phyloP scores from a whole-genome alignment of 352 stramenopile species.

The Pythium angustatum region DNA sequence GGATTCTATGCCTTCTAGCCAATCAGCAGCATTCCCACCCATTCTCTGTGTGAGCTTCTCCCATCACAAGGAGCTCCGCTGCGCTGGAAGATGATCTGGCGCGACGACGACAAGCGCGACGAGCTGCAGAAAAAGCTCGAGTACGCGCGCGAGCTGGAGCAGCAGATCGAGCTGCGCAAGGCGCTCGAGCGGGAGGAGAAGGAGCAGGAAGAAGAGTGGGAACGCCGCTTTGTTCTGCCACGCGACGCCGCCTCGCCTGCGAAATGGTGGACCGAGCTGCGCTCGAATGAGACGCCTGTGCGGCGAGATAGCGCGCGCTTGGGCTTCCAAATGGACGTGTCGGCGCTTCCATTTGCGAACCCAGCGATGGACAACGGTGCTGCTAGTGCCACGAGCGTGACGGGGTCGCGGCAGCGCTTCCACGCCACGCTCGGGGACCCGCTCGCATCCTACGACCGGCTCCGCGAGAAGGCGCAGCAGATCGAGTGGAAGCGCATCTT shows the following conservation, averaged over 20 bases:
- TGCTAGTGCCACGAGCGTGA: conserved; percentile 22
- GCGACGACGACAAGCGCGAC: conserved; percentile 41
- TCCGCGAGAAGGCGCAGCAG: conserved; percentile 64
- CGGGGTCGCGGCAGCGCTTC: conserved; percentile 46
- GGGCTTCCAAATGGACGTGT: conserved; percentile 26
- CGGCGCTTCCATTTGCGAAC: conserved; percentile 13
- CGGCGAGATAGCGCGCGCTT: background rate
- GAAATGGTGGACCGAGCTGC: conserved; percentile 74
- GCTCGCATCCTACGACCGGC: conserved; percentile 38
- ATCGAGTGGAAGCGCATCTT: conserved; percentile 68
- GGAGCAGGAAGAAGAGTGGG: conserved; percentile 52
- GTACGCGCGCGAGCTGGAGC: conserved; percentile 69
- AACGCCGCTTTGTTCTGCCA: conserved; percentile 47
- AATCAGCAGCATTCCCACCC: conserved; percentile 48
- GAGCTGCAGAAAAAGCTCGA: conserved; percentile 59
- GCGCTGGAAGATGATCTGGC: conserved; percentile 67
- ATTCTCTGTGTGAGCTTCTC: conserved; percentile 24
- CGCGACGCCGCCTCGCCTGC: conserved; percentile 51
- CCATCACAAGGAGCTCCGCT: conserved; percentile 2
- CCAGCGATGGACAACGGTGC: conserved; percentile 22
- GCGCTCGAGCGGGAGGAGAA: conserved; percentile 51
- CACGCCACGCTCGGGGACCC: conserved; percentile 53
- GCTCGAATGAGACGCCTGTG: conserved; percentile 28
- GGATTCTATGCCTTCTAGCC: conserved; percentile 15
- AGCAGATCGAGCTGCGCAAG: conserved; percentile 66